Percentiles rank a stretch among this genome's conserved stretches.
These are phyloP conservation scores for Acacia pycnantha DNA, from an alignment of 331 rosid species.

Conservation along the genomic window DNA sequence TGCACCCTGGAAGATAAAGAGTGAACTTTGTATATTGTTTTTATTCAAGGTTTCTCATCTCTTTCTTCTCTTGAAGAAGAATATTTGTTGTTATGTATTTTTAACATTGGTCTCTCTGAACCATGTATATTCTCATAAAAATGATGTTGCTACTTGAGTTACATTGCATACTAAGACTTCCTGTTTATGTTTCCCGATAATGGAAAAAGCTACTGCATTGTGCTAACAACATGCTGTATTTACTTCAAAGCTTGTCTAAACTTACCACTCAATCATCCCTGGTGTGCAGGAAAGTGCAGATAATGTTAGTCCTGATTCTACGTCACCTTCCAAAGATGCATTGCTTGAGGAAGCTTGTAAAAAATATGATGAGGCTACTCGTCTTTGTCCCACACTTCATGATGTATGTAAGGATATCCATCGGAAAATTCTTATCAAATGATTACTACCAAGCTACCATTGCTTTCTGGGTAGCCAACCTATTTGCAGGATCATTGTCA, in stretches of 20 bases:
- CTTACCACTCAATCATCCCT: constrained; percentile 25
- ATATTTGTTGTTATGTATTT: not conserved
- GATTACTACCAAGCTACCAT: not conserved
- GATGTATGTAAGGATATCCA: constrained; percentile 65
- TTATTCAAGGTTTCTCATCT: not conserved
- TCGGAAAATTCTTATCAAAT: constrained; percentile 18
- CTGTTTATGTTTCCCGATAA: constrained; percentile 1
- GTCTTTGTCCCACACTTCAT: constrained; percentile 90
- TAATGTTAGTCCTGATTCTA: constrained; percentile 89
- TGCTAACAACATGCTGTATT: constrained; percentile 7
- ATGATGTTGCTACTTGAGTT: constrained; percentile 4
- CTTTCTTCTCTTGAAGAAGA: not conserved
- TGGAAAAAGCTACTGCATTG: constrained; percentile 12
- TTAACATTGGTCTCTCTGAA: constrained; percentile 19
- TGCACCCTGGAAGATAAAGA: not conserved
- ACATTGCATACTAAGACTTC: not conserved
- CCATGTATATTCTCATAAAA: constrained; percentile 22
- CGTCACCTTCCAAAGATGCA: constrained; percentile 94
- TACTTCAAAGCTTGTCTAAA: constrained; percentile 1
- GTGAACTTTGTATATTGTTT: not conserved
- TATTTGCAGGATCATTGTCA: constrained; percentile 10
- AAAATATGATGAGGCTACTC: constrained; percentile 97
- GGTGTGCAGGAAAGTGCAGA: constrained; percentile 96
- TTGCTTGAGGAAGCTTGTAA: constrained; percentile 99
- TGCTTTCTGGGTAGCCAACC: constrained; percentile 1